Percentiles rank a stretch among this genome's conserved stretches.
Conservation (phyloP, 352 stramenopile species). For the Albugo laibachii region DNA sequence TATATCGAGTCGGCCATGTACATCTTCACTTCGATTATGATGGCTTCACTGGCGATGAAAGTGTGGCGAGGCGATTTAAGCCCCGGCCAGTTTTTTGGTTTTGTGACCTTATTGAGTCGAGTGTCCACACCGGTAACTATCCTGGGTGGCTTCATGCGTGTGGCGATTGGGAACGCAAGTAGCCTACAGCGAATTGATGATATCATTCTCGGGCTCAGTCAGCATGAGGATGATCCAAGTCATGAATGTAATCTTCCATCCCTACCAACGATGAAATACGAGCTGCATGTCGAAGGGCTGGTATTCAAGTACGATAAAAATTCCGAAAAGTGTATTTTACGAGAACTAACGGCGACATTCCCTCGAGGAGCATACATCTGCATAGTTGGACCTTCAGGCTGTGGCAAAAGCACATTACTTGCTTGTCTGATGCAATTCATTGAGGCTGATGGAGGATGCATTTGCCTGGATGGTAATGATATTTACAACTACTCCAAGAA, state of each 20-base stretch:
- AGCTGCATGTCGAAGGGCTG: conserved; percentile 60
- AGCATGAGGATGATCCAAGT: conserved; percentile 14
- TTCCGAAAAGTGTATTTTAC: conserved; percentile 65
- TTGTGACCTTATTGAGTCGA: conserved; percentile 54
- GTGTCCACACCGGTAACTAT: conserved; percentile 69
- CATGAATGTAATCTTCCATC: conserved; percentile 43
- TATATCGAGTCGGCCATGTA: conserved; percentile 83
- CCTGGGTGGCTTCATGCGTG: conserved; percentile 76
- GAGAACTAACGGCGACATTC: conserved; percentile 44
- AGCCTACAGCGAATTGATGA: conserved; percentile 76
- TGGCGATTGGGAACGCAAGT: conserved; percentile 71
- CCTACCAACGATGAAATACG: conserved; percentile 65
- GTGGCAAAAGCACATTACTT: conserved; percentile 75
- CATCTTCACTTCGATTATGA: conserved; percentile 80
- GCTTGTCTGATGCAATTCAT: conserved; percentile 80
- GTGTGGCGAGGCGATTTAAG: conserved; percentile 45
- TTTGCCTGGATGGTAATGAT: conserved; percentile 59
- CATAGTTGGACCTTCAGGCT: conserved; percentile 66
- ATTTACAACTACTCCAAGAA: conserved; percentile 77
- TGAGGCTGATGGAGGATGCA: conserved; percentile 57
- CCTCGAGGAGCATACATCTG: conserved; percentile 70
- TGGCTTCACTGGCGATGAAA: conserved; percentile 63
- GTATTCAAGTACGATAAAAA: conserved; percentile 78
- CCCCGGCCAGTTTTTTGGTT: conserved; percentile 67
- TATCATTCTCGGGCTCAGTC: conserved; percentile 46